Conservation (phyloP, 805 yeast genomes). For the Saccharomycopsis microspora region DNA sequence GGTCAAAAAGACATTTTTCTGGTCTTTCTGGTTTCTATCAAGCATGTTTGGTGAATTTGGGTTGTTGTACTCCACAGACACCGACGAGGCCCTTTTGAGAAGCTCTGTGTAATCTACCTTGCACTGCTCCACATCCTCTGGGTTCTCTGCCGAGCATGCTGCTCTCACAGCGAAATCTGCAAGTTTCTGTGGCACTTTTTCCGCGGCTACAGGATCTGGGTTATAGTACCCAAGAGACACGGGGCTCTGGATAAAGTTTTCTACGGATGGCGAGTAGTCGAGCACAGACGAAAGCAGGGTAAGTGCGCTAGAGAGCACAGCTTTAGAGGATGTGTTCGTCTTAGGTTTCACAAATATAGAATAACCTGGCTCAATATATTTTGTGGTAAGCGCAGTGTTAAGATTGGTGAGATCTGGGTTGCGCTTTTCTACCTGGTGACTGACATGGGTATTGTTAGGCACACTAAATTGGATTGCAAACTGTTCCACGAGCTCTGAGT, state of each 20-base stretch:
- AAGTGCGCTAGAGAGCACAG: no score
- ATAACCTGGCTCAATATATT: slow-evolving; percentile 15
- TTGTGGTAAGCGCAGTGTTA: slow-evolving; percentile 10
- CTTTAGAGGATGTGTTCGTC: neutral
- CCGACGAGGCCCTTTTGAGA: slow-evolving; percentile 2
- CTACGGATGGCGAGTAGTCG: slow-evolving; percentile 2
- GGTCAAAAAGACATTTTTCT: slow-evolving; percentile 3
- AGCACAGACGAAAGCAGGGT: slow-evolving; percentile 1
- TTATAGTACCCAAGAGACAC: slow-evolving; percentile 4
- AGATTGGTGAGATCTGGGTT: slow-evolving; percentile 4
- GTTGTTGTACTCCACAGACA: slow-evolving; percentile 13
- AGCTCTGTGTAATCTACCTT: slow-evolving; percentile 3
- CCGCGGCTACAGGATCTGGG: neutral
- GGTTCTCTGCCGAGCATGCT: slow-evolving; percentile 2
- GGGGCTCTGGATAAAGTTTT: slow-evolving; percentile 6
- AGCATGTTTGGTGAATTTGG: neutral
- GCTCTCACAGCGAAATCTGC: neutral
- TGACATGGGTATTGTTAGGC: slow-evolving; percentile 1
- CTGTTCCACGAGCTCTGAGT: neutral
- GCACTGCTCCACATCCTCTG: slow-evolving; percentile 3
- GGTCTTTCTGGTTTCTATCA: neutral
- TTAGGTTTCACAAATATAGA: slow-evolving; percentile 6
- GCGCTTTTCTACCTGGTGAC: slow-evolving; percentile 2
- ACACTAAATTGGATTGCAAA: slow-evolving; percentile 14
- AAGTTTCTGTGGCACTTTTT: slow-evolving; percentile 1